Percentiles rank a stretch among this genome's conserved stretches.
Conservation (phyloP, 148 eudicot genomes). For the Pharnaceum exiguum region DNA sequence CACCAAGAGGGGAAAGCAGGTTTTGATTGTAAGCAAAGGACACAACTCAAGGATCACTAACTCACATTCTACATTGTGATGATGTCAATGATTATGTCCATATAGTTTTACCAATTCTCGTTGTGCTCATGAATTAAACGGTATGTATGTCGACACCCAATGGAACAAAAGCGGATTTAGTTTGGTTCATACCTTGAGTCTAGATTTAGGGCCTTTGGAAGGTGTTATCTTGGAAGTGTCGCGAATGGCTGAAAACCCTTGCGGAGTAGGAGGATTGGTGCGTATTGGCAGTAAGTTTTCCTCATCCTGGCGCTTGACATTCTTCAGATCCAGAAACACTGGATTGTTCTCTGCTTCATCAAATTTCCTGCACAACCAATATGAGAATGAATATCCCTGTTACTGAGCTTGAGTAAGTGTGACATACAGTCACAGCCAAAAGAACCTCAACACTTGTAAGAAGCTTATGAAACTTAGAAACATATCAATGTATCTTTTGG, state of each 20-base stretch:
- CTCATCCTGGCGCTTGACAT: conserved; percentile 30
- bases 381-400: background rate
- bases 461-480: no score
- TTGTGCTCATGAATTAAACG: no score
- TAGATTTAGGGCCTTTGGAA: conserved; percentile 47
- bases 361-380: conserved; percentile 41
- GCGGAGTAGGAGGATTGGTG: conserved; percentile 86
- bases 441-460: no score
- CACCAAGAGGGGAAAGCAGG: no score
- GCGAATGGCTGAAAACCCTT: conserved; percentile 66
- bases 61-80: no score
- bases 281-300: conserved; percentile 39
- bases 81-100: no score
- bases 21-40: no score
- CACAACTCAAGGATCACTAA: no score
- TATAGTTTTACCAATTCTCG: no score
- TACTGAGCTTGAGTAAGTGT: no score
- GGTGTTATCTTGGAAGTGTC: conserved; percentile 40
- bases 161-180: background rate
- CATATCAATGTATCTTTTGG: no score
- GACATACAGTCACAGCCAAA: no score
- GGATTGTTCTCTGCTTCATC: conserved; percentile 70
- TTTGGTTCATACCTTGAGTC: conserved; percentile 58
- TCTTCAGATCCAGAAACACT: conserved; percentile 46
- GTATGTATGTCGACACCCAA: background rate